phyloP scores from a whole-genome alignment of 352 stramenopile genomes.

The Blastocystis sp. region DNA sequence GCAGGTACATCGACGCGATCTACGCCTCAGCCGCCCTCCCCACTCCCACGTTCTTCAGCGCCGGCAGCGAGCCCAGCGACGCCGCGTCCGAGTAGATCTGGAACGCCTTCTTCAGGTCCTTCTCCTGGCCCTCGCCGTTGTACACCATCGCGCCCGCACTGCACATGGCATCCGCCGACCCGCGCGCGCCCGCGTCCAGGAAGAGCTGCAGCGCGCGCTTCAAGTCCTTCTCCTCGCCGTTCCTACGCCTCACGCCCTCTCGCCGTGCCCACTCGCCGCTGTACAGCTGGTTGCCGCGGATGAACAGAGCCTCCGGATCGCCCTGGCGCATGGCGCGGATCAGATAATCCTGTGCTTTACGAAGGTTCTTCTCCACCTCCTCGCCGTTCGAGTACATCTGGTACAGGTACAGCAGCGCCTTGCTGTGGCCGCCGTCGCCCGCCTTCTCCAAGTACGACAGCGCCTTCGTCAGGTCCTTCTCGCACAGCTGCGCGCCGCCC shows the following conservation, averaged over 20 bases:
- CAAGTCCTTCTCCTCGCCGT: constrained; percentile 77
- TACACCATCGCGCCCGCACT: constrained; percentile 60
- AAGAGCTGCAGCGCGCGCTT: constrained; percentile 82
- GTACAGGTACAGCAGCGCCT: constrained; percentile 80
- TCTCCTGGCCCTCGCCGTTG: constrained; percentile 60
- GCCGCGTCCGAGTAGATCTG: constrained; percentile 47
- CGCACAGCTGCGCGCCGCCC: constrained; percentile 77
- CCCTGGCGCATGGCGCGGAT: constrained; percentile 17
- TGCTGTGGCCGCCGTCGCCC: constrained; percentile 76
- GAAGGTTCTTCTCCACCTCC: constrained; percentile 78
- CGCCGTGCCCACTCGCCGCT: constrained; percentile 78
- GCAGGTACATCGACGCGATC: constrained; percentile 65
- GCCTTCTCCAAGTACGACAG: constrained; percentile 80
- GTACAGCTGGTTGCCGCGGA: constrained; percentile 77
- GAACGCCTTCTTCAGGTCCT: constrained; percentile 66
- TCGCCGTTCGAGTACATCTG: constrained; percentile 80
- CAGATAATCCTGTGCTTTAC: constrained; percentile 79
- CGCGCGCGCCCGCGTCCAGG: constrained; percentile 78
- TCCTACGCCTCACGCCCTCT: constrained; percentile 79
- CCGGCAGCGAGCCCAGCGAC: constrained; percentile 29
- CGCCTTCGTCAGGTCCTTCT: constrained; percentile 76
- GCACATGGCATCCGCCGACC: constrained; percentile 43
- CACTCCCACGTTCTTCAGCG: constrained; percentile 43
- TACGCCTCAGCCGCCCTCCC: background rate
- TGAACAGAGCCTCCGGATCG: constrained; percentile 62